Base-by-base conservation (phyloP, 73 alveolate species). In the Paraurostyla sp. region DNA sequence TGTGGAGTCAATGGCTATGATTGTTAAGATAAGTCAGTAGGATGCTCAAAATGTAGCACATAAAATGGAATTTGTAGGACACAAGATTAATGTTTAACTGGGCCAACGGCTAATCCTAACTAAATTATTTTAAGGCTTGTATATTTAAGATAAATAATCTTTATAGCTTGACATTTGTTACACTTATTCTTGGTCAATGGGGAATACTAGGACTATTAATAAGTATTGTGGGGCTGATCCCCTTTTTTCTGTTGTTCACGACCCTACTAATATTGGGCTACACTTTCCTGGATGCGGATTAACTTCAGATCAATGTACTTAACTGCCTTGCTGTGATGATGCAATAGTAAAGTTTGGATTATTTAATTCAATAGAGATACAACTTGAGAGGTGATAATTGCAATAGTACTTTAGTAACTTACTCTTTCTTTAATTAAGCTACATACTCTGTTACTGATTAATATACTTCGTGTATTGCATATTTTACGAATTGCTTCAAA, bases 281-380 rank as follows among this genome's bases (percentile, higher is more conserved):
- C 98, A 94, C 68, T 94, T 71, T 71, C 95, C 97, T 0, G 98
- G 98, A 6, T 94, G 98, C 85, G 98, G 97, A 3, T 60, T 80
- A 54, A 49, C 63, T 32, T 52, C 80, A 15, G 92, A 87, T 22
- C 73, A 91, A 49, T 93, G 97, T 73, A 93, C 97, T 0, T 20
- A 56, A 6, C 71, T 65, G 35, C 93, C 96, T 1, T 93, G 97
- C 75, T 93, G 97, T 56, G 92, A 89, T 16, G 94, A 89, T 76
- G 91, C 93, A 23, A n/a, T 43, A 22, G 80, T 62, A 62, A 27
- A 22, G 9, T 29, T 9, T 16, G 16, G 6, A 15, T 3, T 29
- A 62, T 15, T 32, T 23, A 15, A 7, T 23, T 7, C 27, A 2
- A 73, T 45, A 33, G 86, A 48, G 69, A 42, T 84, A 91, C 71